phyloP scores from a whole-genome alignment of 2,329 filamentous ascomycete species.

The Juglanconis sp. region DNA sequence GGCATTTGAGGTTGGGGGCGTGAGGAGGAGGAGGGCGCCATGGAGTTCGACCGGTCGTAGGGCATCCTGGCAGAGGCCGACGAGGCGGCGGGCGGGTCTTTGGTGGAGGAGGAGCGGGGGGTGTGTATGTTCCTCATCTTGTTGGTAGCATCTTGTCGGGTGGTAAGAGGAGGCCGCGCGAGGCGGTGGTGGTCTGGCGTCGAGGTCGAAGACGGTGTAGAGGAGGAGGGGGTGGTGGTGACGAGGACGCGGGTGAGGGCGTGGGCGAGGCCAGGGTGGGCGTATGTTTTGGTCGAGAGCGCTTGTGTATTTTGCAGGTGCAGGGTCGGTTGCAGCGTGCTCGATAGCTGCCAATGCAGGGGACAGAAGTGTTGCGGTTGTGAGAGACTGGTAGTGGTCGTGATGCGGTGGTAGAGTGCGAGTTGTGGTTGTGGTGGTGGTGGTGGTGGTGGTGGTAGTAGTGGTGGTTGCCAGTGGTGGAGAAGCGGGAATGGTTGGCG shows the following conservation, averaged over 20 bases:
- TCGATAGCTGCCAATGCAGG: not conserved
- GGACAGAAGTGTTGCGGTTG: not conserved
- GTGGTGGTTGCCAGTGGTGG: not conserved
- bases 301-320: not conserved
- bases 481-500: not conserved
- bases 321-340: not conserved
- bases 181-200: not conserved
- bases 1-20: conserved; percentile 62
- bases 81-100: conserved; percentile 7
- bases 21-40: conserved; percentile 37
- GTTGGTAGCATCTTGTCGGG: conserved; percentile 23
- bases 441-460: not conserved
- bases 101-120: conserved; percentile 16
- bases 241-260: not conserved
- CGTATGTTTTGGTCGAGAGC: not conserved
- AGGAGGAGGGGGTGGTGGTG: not conserved
- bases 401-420: not conserved
- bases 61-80: conserved; percentile 16
- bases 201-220: not conserved
- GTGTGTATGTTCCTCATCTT: conserved; percentile 23
- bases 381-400: not conserved
- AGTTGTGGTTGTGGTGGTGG: not conserved
- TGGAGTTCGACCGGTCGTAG: conserved; percentile 28
- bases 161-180: not conserved
- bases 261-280: not conserved